Conservation (phyloP, 139 green algal species). For the Chlorella sorokiniana region DNA sequence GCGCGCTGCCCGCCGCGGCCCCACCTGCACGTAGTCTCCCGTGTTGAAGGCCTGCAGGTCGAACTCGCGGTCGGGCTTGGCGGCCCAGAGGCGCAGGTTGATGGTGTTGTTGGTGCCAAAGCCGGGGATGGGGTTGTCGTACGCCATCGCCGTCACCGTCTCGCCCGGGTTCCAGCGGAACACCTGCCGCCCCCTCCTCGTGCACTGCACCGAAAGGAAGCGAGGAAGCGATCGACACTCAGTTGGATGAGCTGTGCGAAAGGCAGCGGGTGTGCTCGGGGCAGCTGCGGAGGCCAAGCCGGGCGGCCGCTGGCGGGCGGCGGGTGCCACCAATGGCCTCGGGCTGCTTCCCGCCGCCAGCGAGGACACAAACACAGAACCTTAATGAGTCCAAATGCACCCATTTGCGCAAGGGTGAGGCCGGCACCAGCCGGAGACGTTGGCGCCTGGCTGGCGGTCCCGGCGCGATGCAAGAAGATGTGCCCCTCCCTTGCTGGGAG, state of each 20-base stretch:
- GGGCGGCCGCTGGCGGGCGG: too few species aligned
- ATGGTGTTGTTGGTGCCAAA: constrained; percentile 98
- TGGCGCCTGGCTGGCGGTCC: too few species aligned
- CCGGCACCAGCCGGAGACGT: too few species aligned
- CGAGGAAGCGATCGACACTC: background rate
- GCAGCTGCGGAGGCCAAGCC: too few species aligned
- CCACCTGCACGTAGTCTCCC: constrained; percentile 78
- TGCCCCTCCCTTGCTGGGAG: too few species aligned
- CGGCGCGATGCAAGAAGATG: too few species aligned
- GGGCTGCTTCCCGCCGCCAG: too few species aligned
- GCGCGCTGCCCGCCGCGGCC: background rate
- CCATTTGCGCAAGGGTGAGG: too few species aligned
- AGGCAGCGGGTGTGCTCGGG: too few species aligned
- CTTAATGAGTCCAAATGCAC: too few species aligned
- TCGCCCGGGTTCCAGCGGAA: constrained; percentile 97
- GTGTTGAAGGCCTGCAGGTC: constrained; percentile 99
- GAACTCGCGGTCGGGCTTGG: constrained; percentile 93
- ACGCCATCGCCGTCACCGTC: constrained; percentile 91
- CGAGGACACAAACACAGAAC: too few species aligned
- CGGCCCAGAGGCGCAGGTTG: constrained; percentile 97
- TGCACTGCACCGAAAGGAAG: constrained; percentile 39
- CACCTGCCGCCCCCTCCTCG: constrained; percentile 75
- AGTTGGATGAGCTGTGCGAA: background rate
- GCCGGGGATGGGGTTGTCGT: constrained; percentile 98
- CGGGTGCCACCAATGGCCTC: too few species aligned